These are phyloP conservation scores for Bertia moriformis DNA, from an alignment of 2,329 filamentous ascomycete species.

Conservation along the genomic window DNA sequence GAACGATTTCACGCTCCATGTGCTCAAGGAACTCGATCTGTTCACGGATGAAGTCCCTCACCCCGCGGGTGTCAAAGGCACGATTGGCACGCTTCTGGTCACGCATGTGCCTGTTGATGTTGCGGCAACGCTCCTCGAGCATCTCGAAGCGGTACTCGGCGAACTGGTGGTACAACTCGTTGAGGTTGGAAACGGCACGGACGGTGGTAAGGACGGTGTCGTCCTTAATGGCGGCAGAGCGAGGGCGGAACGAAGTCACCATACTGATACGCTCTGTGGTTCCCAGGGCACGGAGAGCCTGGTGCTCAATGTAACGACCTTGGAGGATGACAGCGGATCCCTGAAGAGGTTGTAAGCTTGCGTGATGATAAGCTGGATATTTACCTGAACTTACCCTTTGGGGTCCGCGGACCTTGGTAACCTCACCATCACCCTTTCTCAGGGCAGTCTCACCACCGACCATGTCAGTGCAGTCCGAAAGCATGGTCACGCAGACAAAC, in stretches of 20 bases:
- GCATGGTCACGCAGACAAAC: constrained; percentile 57
- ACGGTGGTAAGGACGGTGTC: constrained; percentile 25
- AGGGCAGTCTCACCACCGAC: constrained; percentile 50
- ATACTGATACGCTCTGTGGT: constrained; percentile 48
- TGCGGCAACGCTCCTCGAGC: constrained; percentile 16
- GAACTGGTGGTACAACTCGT: constrained; percentile 19
- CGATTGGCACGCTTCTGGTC: constrained; percentile 8
- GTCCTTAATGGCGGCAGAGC: constrained; percentile 34
- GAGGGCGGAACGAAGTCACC: constrained; percentile 52
- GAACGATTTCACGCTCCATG: constrained; percentile 12
- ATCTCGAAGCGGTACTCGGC: constrained; percentile 22
- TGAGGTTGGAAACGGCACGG: constrained; percentile 18
- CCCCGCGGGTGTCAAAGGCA: constrained; percentile 7
- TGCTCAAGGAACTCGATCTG: constrained; percentile 17
- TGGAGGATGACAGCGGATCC: constrained; percentile 49
- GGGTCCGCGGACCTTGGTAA: constrained; percentile 43
- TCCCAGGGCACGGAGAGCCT: constrained; percentile 42
- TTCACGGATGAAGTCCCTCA: constrained; percentile 16
- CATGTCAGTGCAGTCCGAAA: constrained; percentile 48
- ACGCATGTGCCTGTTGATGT: constrained; percentile 15
- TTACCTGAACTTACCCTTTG: constrained; percentile 32
- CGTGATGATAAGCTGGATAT: too few species aligned
- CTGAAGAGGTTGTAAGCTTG: constrained; percentile 16
- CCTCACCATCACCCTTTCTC: constrained; percentile 32
- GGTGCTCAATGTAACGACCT: constrained; percentile 52